Evolutionary conservation across 1,284 basidiomycete genomes (phyloP), one percentile per base, ranked within the genome.

Genomic region (Boletus austroedulis): DNA sequence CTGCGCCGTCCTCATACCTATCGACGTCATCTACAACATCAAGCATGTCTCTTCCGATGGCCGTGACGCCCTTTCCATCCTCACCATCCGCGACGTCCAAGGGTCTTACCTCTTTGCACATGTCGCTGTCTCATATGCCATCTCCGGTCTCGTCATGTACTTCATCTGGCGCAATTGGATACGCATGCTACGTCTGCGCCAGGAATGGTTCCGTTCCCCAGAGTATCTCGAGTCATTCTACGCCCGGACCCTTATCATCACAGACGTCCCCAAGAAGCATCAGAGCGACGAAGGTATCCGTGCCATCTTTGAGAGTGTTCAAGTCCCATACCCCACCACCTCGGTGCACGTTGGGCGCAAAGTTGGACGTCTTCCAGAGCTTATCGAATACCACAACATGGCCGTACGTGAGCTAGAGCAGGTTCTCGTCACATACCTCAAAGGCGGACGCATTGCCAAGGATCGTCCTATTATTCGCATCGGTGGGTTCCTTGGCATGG

Each of bases 1-100:
- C 45, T 91, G 90, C 64, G 84, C 78, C 19, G 78, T 94, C 38
- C 84, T 98, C 60, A 82, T 97, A 58, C 92, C 93, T 26, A 79
- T 94, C 75, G 90, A 94, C 68, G 75, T 85, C 61, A 67, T 81
- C 64, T 91, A 84, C 77, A 87, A 85, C 65, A 50, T 82, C 55
- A 75, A 78, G 59, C 75, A 74, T 17, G 68, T 73, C 31, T 0
- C 28, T 7, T 51, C 67, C 26, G 11, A 54, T 1, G 6, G 21
- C 10, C 72, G 71, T 19, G 64, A 75, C 76, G 44, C 76, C 19
- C 79, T 91, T 21, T 83, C 82, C 58, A 80, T 86, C 59, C 74
- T 90, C 63, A 91, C 89, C 12, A 86, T 91, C 59, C 80, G 83
- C 31, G 81, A 88, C 63, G 80, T 92, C 24, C 62, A 67, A 29